Evolutionary conservation across 176 grass and related monocot species (phyloP).

Genomic region (Tillandsia fasciculata): DNA sequence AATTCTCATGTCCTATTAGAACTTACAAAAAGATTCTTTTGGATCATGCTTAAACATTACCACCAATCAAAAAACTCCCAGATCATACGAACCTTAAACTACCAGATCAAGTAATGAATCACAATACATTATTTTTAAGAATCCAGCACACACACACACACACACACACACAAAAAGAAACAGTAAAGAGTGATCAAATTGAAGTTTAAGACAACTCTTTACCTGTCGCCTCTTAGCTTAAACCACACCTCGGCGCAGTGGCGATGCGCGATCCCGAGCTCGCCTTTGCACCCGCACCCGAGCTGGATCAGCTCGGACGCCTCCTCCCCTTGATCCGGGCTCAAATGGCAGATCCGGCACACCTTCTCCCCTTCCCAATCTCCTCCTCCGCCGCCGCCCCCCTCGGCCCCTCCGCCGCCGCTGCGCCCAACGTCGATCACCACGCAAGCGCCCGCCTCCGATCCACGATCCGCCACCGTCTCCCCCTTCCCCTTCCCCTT

Average conservation of each 20-base stretch:
- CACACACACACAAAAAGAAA: background rate
- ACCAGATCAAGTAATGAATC: too few relatives aligned
- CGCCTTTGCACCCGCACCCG: slow-evolving; percentile 63
- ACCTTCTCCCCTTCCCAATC: background rate
- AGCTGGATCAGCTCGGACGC: slow-evolving; percentile 42
- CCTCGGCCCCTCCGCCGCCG: background rate
- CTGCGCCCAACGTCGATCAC: background rate
- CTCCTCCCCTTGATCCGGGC: slow-evolving; percentile 11
- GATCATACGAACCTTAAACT: too few relatives aligned
- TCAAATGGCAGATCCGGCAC: slow-evolving; percentile 78
- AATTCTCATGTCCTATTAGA: too few relatives aligned
- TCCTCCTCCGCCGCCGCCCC: background rate
- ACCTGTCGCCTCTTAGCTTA: slow-evolving; percentile 62
- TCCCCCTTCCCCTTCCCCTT: background rate
- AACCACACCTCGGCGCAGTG: slow-evolving; percentile 83
- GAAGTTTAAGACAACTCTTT: background rate
- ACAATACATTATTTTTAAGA: too few relatives aligned
- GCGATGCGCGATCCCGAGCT: slow-evolving; percentile 45
- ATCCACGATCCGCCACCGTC: slow-evolving; percentile 2
- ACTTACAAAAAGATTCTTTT: too few relatives aligned
- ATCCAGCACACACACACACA: background rate
- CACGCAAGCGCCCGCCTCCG: background rate
- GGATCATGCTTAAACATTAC: too few relatives aligned
- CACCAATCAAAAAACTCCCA: too few relatives aligned
- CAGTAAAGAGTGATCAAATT: background rate